Conservation (phyloP, 345 rosid genomes). For the Gossypium herbaceum region DNA sequence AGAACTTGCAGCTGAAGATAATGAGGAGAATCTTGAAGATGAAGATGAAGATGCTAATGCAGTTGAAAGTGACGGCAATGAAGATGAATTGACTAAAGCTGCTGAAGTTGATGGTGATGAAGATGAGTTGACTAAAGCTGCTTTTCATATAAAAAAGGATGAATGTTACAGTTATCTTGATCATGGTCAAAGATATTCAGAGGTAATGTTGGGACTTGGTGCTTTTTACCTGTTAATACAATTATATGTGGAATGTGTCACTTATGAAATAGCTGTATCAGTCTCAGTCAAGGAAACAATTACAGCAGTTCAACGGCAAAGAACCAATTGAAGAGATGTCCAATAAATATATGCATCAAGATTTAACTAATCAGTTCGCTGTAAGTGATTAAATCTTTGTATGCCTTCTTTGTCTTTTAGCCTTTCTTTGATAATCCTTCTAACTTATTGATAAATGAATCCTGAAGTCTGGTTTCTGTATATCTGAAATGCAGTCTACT, state of each 20-base stretch:
- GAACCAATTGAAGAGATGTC: conserved; percentile 29
- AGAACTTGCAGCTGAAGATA: conserved; percentile 61
- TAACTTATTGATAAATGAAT: background rate
- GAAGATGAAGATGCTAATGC: background rate
- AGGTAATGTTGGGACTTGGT: conserved; percentile 36
- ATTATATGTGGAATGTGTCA: background rate
- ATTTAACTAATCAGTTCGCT: conserved; percentile 26
- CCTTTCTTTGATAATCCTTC: conserved; percentile 8
- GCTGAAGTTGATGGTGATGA: conserved; percentile 22
- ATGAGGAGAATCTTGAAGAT: conserved; percentile 23
- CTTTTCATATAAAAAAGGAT: conserved; percentile 14
- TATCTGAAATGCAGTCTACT: conserved; percentile 41
- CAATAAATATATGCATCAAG: conserved; percentile 28
- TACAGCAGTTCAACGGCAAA: conserved; percentile 23
- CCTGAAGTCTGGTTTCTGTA: conserved; percentile 13
- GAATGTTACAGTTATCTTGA: conserved; percentile 16
- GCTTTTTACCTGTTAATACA: conserved; percentile 5
- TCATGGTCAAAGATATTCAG: conserved; percentile 20
- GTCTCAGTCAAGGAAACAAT: conserved; percentile 21
- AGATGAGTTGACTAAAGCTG: conserved; percentile 20
- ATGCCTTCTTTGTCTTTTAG: background rate
- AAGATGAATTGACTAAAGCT: background rate
- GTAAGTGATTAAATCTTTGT: conserved; percentile 30
- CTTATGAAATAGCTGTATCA: conserved; percentile 12
- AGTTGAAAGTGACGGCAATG: conserved; percentile 10